phyloP scores from a whole-genome alignment of 495 filamentous ascomycete species.

The Penicillium verhagenii region DNA sequence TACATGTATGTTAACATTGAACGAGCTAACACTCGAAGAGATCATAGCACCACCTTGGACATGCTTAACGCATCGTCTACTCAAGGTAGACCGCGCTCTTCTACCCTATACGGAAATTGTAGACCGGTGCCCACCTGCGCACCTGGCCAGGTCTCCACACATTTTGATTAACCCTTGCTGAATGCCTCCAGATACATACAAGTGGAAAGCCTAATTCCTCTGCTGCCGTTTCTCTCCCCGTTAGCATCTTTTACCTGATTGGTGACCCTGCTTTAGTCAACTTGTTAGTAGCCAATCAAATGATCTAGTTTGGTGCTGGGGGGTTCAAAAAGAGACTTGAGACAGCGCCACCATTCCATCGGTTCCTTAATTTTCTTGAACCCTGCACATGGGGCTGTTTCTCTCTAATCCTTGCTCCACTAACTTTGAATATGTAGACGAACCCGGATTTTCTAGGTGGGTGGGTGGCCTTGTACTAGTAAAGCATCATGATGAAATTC shows the following conservation, averaged over 20 bases:
- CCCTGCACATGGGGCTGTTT: neutral
- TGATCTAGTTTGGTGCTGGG: conserved; percentile 8
- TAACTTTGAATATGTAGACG: too few species aligned
- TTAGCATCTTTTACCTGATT: too few species aligned
- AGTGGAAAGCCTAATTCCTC: neutral
- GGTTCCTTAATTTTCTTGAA: neutral
- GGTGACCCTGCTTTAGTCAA: conserved; percentile 1
- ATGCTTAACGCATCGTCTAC: too few species aligned
- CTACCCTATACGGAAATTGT: too few species aligned
- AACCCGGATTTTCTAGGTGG: too few species aligned
- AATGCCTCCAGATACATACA: neutral
- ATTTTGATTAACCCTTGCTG: conserved; percentile 13
- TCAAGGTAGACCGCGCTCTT: too few species aligned
- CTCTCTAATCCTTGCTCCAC: neutral
- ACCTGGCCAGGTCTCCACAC: too few species aligned
- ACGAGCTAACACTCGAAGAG: too few species aligned
- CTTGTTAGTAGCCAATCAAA: neutral
- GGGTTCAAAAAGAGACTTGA: neutral
- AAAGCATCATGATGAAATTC: too few species aligned
- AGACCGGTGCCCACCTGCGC: too few species aligned
- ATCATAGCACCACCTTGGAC: too few species aligned
- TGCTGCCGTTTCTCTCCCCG: neutral
- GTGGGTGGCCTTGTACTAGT: neutral
- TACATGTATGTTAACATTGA: too few species aligned
- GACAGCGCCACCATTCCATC: neutral